Evolutionary conservation across 164 flowering plant genomes (phyloP).

Genomic region (grape (Vitis vinifera)): DNA sequence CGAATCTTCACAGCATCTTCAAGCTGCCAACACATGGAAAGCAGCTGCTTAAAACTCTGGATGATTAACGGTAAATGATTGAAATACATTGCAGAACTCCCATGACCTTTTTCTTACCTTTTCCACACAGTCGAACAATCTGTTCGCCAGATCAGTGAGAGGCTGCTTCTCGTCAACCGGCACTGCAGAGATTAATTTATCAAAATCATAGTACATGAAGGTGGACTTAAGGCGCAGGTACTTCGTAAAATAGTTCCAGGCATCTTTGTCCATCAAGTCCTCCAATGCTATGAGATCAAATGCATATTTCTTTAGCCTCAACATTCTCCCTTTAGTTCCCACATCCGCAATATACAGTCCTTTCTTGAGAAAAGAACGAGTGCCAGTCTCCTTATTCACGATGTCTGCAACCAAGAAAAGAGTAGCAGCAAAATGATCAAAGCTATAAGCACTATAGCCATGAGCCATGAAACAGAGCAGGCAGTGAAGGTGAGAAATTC

Average conservation of each 20-base stretch:
- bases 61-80: too few species aligned
- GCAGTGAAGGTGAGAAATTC: background rate
- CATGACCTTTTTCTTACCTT: slow-evolving; percentile 39
- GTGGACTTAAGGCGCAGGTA: slow-evolving; percentile 70
- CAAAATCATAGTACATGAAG: slow-evolving; percentile 87
- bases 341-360: slow-evolving; percentile 68
- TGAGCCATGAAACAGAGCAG: background rate
- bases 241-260: slow-evolving; percentile 60
- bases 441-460: too few species aligned
- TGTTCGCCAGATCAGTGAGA: slow-evolving; percentile 70
- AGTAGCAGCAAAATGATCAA: background rate
- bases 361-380: slow-evolving; percentile 71
- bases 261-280: slow-evolving; percentile 67
- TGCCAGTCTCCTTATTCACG: slow-evolving; percentile 78
- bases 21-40: slow-evolving; percentile 46
- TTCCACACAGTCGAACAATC: slow-evolving; percentile 73
- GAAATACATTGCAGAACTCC: too few species aligned
- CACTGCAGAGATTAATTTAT: slow-evolving; percentile 76
- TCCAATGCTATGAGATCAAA: slow-evolving; percentile 79
- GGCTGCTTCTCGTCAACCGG: slow-evolving; percentile 58
- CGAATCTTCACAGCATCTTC: slow-evolving; percentile 58
- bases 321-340: slow-evolving; percentile 52
- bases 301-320: slow-evolving; percentile 61
- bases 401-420: slow-evolving; percentile 42
- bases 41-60: too few species aligned